phyloP scores from a whole-genome alignment of 169 alveolate species.

The Cryptosporidium andersoni region DNA sequence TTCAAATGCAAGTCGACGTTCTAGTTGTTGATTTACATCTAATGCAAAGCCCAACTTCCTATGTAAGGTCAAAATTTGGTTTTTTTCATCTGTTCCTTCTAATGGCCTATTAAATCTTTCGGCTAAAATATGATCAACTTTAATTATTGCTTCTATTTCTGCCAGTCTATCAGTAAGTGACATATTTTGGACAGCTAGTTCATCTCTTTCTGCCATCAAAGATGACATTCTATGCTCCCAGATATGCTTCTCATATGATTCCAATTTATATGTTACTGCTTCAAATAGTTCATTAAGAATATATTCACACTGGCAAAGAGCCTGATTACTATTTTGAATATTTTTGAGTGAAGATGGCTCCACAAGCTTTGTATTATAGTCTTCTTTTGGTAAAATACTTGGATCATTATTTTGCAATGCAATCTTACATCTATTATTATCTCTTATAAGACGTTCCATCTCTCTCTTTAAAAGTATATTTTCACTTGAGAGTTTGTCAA shows the following conservation, averaged over 20 bases:
- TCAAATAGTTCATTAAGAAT: slow-evolving; percentile 53
- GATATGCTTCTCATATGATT: slow-evolving; percentile 65
- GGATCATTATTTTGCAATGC: slow-evolving; percentile 70
- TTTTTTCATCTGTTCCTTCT: slow-evolving; percentile 65
- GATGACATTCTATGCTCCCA: slow-evolving; percentile 67
- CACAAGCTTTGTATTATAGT: neutral
- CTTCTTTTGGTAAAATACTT: slow-evolving; percentile 26
- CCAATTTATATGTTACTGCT: slow-evolving; percentile 56
- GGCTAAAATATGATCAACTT: slow-evolving; percentile 63
- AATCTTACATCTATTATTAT: slow-evolving; percentile 41
- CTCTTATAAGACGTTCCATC: slow-evolving; percentile 63
- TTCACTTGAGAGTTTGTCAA: slow-evolving; percentile 28
- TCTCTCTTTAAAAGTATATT: slow-evolving; percentile 48
- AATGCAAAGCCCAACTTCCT: slow-evolving; percentile 69
- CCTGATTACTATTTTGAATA: neutral
- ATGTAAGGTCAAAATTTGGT: slow-evolving; percentile 52
- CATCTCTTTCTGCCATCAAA: slow-evolving; percentile 55
- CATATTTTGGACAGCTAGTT: slow-evolving; percentile 66
- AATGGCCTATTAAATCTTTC: slow-evolving; percentile 64
- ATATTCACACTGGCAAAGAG: slow-evolving; percentile 53
- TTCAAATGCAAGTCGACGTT: slow-evolving; percentile 77
- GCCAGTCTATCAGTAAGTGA: slow-evolving; percentile 57
- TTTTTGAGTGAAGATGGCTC: neutral
- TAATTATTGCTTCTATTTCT: slow-evolving; percentile 64
- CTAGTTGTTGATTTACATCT: slow-evolving; percentile 78